Evolutionary conservation across 2,329 filamentous ascomycete species (phyloP).

Genomic region (Ophiostoma quercus): DNA sequence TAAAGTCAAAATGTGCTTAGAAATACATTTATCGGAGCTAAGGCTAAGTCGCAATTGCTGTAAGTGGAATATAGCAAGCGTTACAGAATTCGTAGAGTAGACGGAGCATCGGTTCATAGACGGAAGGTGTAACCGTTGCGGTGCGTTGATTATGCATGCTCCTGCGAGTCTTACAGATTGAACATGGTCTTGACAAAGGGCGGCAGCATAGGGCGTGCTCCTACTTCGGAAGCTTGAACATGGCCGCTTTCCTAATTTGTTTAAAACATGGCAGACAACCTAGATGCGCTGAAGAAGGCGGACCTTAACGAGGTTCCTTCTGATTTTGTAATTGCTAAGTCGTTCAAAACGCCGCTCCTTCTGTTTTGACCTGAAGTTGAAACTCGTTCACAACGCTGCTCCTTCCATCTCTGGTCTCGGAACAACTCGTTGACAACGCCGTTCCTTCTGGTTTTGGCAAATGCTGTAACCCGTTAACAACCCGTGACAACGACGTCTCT

Average conservation of each 20-base stretch:
- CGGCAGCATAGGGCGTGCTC: not conserved
- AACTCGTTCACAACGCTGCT: too few relatives aligned
- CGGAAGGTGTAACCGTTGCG: not conserved
- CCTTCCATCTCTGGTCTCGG: too few relatives aligned
- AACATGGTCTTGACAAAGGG: not conserved
- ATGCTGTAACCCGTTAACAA: too few relatives aligned
- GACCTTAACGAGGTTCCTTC: not conserved
- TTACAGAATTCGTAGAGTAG: not conserved
- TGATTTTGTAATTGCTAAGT: too few relatives aligned
- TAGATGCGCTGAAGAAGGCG: not conserved
- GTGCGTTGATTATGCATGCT: conserved; percentile 1
- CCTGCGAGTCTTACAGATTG: not conserved
- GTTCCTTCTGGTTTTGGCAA: too few relatives aligned
- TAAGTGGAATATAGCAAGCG: not conserved
- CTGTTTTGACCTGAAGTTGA: too few relatives aligned
- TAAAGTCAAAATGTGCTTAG: not conserved
- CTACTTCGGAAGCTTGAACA: not conserved
- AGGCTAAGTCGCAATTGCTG: not conserved
- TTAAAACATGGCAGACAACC: not conserved
- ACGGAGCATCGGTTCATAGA: too few relatives aligned
- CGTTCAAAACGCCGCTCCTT: too few relatives aligned
- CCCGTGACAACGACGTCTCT: not conserved
- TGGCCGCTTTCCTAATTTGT: not conserved
- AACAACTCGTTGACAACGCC: too few relatives aligned
- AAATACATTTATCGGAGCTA: conserved; percentile 4